phyloP scores from a whole-genome alignment of 306 rosid species.

The Rubus parviflorus region DNA sequence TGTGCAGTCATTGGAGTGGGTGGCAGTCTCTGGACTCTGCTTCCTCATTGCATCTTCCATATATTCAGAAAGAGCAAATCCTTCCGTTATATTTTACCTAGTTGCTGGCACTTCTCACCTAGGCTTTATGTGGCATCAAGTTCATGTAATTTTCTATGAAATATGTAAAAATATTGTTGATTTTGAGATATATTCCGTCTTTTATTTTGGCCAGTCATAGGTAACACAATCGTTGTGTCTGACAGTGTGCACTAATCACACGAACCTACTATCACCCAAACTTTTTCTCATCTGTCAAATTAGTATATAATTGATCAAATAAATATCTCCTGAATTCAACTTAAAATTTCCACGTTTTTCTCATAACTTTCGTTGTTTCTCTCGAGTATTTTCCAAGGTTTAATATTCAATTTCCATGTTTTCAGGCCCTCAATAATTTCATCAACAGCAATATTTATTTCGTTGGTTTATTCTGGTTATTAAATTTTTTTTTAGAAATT shows the following conservation, averaged over 20 bases:
- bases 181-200: not conserved
- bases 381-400: not conserved
- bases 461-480: not conserved
- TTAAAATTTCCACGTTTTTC: not conserved
- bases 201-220: not conserved
- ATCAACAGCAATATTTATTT: not conserved
- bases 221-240: not conserved
- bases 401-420: not conserved
- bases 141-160: not conserved
- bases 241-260: not conserved
- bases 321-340: not conserved
- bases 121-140: not conserved
- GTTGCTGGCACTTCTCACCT: not conserved
- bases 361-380: not conserved
- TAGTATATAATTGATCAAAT: not conserved
- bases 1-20: not conserved
- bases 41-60: not conserved
- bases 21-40: not conserved
- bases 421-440: not conserved
- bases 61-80: not conserved
- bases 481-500: conserved; percentile 16
- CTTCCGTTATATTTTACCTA: not conserved
- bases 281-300: not conserved
- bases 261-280: not conserved
- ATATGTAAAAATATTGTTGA: not conserved